A percentile compares a stretch with the other conserved stretches of the same genome.
These are phyloP conservation scores for Eutrema yunnanense DNA, from an alignment of 345 rosid genomes.

Conservation along the genomic window DNA sequence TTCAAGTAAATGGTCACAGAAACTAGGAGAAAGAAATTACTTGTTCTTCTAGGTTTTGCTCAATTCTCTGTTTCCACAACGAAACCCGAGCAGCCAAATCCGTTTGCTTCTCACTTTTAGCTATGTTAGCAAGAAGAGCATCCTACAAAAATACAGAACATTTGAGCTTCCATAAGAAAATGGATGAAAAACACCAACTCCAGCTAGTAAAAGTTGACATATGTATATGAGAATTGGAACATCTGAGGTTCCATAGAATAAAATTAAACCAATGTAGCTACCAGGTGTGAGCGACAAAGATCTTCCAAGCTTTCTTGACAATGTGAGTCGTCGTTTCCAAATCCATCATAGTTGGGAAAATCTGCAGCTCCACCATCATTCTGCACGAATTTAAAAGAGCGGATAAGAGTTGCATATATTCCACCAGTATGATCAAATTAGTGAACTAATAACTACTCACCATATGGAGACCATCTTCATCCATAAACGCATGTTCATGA, in stretches of 20 bases:
- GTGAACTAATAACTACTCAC: conserved; percentile 10
- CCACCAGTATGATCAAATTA: background rate
- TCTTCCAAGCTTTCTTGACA: conserved; percentile 82
- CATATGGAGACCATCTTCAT: conserved; percentile 52
- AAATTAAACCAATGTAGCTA: conserved; percentile 31
- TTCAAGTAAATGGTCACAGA: conserved; percentile 1
- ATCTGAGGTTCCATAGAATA: background rate
- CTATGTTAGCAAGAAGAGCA: conserved; percentile 89
- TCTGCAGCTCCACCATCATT: conserved; percentile 32
- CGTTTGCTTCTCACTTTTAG: conserved; percentile 87
- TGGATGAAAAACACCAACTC: background rate
- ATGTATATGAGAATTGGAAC: background rate
- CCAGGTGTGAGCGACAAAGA: conserved; percentile 93
- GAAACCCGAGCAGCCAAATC: conserved; percentile 90
- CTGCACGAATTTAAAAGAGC: conserved; percentile 26
- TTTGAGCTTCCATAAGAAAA: conserved; percentile 1
- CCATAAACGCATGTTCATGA: conserved; percentile 47
- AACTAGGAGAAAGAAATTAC: conserved; percentile 32
- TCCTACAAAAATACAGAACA: conserved; percentile 43
- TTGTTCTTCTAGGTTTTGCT: conserved; percentile 86
- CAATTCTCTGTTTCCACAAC: conserved; percentile 92
- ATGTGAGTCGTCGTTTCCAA: conserved; percentile 34
- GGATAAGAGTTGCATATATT: conserved; percentile 15
- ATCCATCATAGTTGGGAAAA: conserved; percentile 35
- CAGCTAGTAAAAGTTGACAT: background rate